phyloP scores from a whole-genome alignment of 805 yeast species.

The Ogataea neopini region DNA sequence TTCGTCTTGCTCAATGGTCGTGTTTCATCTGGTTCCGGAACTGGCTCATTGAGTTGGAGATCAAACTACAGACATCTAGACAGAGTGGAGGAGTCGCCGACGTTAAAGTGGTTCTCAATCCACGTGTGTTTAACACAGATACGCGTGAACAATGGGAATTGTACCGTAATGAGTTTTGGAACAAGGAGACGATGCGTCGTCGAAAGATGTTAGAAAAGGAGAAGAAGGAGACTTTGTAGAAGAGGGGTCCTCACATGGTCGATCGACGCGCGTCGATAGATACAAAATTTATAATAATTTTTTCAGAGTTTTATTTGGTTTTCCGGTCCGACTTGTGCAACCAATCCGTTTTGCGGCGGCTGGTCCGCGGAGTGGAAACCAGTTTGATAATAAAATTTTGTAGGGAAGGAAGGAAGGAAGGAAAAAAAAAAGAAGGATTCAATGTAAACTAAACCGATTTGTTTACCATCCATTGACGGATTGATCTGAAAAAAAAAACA shows the following conservation, averaged over 20 bases:
- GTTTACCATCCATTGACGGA: not conserved
- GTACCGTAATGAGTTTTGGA: conserved; percentile 93
- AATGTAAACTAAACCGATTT: not conserved
- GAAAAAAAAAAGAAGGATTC: conserved; percentile 3
- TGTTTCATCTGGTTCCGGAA: conserved; percentile 17
- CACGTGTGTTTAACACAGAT: conserved; percentile 79
- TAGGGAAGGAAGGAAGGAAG: not conserved
- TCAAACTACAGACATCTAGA: conserved; percentile 39
- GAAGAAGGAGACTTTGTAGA: conserved; percentile 9
- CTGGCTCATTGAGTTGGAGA: conserved; percentile 29
- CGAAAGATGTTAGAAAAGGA: conserved; percentile 33
- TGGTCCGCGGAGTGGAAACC: conserved; percentile 7
- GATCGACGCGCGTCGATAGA: conserved; percentile 1
- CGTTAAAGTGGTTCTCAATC: conserved; percentile 77
- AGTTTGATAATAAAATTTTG: not conserved
- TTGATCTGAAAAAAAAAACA: not conserved
- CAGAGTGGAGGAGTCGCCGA: conserved; percentile 74
- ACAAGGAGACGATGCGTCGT: conserved; percentile 72
- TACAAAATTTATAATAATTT: not conserved
- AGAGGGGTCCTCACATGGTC: not conserved
- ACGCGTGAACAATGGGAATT: conserved; percentile 94
- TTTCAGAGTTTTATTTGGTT: not conserved
- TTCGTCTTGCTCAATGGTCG: conserved; percentile 11
- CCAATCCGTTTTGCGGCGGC: conserved; percentile 2
- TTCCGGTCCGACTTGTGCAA: conserved; percentile 2